Conservation (phyloP, 2,329 filamentous ascomycete genomes). For the Calonectria pauciramosa region DNA sequence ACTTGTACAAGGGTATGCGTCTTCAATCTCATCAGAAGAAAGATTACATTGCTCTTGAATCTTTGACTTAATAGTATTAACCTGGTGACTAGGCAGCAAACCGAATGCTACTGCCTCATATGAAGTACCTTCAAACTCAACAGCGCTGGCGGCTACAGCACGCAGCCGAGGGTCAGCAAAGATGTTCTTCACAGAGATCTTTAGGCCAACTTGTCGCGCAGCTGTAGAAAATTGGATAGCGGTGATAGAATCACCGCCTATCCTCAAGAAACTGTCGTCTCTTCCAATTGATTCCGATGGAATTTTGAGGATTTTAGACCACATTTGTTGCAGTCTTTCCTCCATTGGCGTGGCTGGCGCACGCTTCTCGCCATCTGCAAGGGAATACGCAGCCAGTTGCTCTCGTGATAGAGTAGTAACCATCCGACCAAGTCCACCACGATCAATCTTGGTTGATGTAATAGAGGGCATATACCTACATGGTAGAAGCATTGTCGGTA, state of each 20-base stretch:
- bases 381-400: neutral
- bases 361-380: neutral
- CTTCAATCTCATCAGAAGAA: slow-evolving; percentile 39
- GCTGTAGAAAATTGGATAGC: slow-evolving; percentile 43
- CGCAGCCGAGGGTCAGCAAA: slow-evolving; percentile 20
- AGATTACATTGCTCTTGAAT: neutral
- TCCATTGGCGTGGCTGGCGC: neutral
- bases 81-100: neutral
- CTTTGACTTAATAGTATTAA: neutral
- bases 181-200: slow-evolving; percentile 25
- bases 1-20: slow-evolving; percentile 52
- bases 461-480: slow-evolving; percentile 28
- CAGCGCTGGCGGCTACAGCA: neutral
- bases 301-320: slow-evolving; percentile 43
- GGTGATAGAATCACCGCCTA: slow-evolving; percentile 30
- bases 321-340: slow-evolving; percentile 43
- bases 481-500: slow-evolving; percentile 33
- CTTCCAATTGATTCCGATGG: slow-evolving; percentile 45
- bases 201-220: slow-evolving; percentile 1
- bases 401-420: slow-evolving; percentile 22
- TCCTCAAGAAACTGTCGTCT: slow-evolving; percentile 24
- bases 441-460: slow-evolving; percentile 33
- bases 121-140: neutral
- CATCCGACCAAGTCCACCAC: slow-evolving; percentile 26
- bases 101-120: neutral